A percentile compares a stretch with the other conserved stretches of the same genome.
Conservation (phyloP, 805 yeast species). For the Lachancea nothofagi region DNA sequence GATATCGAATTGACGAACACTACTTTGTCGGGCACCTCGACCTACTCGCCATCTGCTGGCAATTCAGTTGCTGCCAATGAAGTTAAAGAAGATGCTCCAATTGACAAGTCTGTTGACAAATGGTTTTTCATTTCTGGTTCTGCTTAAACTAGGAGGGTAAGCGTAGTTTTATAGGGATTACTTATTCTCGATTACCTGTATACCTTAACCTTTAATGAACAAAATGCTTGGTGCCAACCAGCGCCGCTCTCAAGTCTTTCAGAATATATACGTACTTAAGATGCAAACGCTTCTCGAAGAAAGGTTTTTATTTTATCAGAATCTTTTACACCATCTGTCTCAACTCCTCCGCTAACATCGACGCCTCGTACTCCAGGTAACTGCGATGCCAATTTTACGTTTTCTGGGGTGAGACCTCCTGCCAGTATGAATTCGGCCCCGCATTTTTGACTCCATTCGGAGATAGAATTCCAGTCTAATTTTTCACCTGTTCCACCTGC, state of each 20-base stretch:
- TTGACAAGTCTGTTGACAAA: conserved; percentile 93
- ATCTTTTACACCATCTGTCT: conserved; percentile 72
- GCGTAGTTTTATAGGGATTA: background rate
- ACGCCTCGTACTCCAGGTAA: conserved; percentile 69
- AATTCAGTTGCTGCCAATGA: conserved; percentile 62
- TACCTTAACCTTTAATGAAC: no score
- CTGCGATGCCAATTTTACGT: conserved; percentile 52
- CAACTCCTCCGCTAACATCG: conserved; percentile 96
- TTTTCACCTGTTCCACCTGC: conserved; percentile 85
- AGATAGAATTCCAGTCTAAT: conserved; percentile 64
- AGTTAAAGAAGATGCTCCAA: conserved; percentile 80
- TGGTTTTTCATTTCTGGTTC: conserved; percentile 97
- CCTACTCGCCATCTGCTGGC: conserved; percentile 44
- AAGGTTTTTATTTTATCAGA: conserved; percentile 53
- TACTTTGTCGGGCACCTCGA: conserved; percentile 53
- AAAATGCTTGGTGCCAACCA: no score
- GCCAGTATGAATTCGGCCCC: conserved; percentile 57
- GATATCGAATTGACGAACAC: conserved; percentile 75
- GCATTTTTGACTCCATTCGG: conserved; percentile 31
- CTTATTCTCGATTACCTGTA: background rate
- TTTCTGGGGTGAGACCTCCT: conserved; percentile 81
- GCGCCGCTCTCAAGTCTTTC: no score
- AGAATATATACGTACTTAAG: conserved; percentile 27
- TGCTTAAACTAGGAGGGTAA: conserved; percentile 26
- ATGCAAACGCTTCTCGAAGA: conserved; percentile 7